Conservation (phyloP, 2,329 filamentous ascomycete genomes). For the Xylaria sp. region DNA sequence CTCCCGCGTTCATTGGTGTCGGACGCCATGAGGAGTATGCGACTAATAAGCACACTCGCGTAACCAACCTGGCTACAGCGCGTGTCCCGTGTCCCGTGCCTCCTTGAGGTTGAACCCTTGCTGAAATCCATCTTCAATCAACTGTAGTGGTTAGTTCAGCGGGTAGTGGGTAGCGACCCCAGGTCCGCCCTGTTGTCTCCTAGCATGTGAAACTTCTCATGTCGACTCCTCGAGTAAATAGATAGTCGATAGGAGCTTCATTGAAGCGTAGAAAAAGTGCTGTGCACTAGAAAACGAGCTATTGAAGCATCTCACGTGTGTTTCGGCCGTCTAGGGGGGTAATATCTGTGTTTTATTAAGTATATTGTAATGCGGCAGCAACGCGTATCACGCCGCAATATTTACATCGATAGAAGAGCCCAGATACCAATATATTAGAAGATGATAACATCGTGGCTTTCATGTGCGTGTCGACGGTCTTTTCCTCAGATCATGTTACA, state of each 20-base stretch:
- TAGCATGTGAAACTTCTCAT: not conserved
- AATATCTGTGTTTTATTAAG: not conserved
- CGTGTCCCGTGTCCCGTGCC: constrained; percentile 20
- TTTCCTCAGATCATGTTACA: not conserved
- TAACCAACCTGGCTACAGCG: constrained; percentile 21
- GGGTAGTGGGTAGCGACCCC: constrained; percentile 1
- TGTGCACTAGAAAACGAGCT: not conserved
- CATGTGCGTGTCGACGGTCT: not conserved
- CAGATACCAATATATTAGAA: not conserved
- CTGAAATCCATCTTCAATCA: not conserved
- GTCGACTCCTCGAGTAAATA: not conserved
- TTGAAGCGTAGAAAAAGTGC: not conserved
- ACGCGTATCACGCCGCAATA: constrained; percentile 19
- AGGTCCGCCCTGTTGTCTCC: not conserved
- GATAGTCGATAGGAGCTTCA: not conserved
- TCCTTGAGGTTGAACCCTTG: not conserved
- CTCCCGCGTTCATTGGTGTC: constrained; percentile 20
- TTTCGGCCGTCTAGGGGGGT: not conserved
- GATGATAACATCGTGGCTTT: not conserved
- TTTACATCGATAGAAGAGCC: constrained; percentile 15
- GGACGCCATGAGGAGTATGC: constrained; percentile 22
- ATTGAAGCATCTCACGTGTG: constrained; percentile 3
- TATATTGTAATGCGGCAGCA: constrained; percentile 11
- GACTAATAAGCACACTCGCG: constrained; percentile 17
- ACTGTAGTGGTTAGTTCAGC: not conserved